These are phyloP conservation scores for Talaromyces albobiverticillius DNA, from an alignment of 2,329 filamentous ascomycete genomes.

Conservation along the genomic window DNA sequence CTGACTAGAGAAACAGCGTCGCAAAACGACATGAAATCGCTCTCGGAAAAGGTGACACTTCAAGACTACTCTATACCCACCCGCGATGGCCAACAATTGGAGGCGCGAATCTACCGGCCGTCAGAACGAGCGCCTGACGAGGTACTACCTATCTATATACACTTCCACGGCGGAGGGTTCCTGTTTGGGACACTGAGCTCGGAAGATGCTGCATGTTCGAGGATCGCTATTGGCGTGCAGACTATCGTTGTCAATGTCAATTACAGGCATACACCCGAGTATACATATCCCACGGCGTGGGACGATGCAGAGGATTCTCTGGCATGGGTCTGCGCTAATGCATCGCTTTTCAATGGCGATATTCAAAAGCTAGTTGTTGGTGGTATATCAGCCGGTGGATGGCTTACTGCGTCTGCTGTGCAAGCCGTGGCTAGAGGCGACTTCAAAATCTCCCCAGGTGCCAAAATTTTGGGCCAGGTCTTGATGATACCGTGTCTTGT, in stretches of 20 bases:
- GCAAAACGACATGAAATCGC: background rate
- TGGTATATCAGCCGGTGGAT: background rate
- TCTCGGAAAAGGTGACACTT: background rate
- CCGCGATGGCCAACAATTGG: background rate
- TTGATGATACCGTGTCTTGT: slow-evolving; percentile 5
- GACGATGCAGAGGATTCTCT: background rate
- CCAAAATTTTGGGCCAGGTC: background rate
- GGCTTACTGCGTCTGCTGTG: background rate
- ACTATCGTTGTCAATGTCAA: background rate
- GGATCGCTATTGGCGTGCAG: background rate
- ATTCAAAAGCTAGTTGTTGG: background rate
- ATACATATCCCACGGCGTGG: background rate
- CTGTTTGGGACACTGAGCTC: background rate
- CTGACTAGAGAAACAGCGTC: background rate
- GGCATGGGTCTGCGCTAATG: background rate
- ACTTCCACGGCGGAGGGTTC: background rate
- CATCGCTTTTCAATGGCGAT: background rate
- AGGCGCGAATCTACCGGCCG: background rate
- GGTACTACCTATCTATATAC: background rate
- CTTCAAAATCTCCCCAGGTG: background rate
- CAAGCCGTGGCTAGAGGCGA: background rate
- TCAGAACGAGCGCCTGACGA: background rate
- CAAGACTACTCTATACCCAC: background rate
- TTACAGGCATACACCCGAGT: slow-evolving; percentile 1
- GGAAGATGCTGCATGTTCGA: background rate